phyloP scores from a whole-genome alignment of 2,329 filamentous ascomycete genomes.

The Tolypocladium endophyticum region DNA sequence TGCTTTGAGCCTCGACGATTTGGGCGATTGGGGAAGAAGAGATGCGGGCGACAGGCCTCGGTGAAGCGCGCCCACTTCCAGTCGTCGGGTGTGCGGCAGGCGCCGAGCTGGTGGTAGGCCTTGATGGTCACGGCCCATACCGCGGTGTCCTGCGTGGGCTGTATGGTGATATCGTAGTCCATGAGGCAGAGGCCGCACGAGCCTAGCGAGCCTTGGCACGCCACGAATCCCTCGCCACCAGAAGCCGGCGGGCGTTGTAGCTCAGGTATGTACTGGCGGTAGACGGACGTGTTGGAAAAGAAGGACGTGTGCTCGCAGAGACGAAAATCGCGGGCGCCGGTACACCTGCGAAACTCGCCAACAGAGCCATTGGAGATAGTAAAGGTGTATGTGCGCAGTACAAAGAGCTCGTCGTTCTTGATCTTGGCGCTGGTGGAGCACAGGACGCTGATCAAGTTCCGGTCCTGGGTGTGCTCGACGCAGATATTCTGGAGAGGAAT shows the following conservation, averaged over 20 bases:
- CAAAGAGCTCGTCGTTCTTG: slow-evolving; percentile 8
- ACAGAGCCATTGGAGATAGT: slow-evolving; percentile 2
- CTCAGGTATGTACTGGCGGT: slow-evolving; percentile 10
- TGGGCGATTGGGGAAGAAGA: slow-evolving; percentile 11
- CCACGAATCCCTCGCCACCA: slow-evolving; percentile 4
- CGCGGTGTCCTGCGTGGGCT: neutral
- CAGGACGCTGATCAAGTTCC: slow-evolving; percentile 3
- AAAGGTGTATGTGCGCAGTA: slow-evolving; percentile 10
- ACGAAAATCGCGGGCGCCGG: slow-evolving; percentile 10
- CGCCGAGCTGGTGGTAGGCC: slow-evolving; percentile 11
- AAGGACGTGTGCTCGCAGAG: slow-evolving; percentile 12
- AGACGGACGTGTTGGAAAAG: slow-evolving; percentile 7
- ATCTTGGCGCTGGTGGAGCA: slow-evolving; percentile 10
- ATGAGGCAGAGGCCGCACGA: slow-evolving; percentile 13
- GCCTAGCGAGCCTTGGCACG: slow-evolving; percentile 7
- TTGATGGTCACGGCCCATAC: slow-evolving; percentile 6
- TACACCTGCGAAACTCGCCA: slow-evolving; percentile 6
- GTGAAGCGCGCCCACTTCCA: slow-evolving; percentile 17
- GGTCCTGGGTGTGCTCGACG: slow-evolving; percentile 5
- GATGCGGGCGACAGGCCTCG: slow-evolving; percentile 8
- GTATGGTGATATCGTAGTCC: slow-evolving; percentile 13
- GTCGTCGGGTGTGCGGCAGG: slow-evolving; percentile 11
- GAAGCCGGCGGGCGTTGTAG: slow-evolving; percentile 4
- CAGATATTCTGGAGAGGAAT: slow-evolving; percentile 8
- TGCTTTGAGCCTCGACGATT: slow-evolving; percentile 10